Base-by-base conservation (phyloP, 306 rosid genomes). In the Prosopis cineraria region DNA sequence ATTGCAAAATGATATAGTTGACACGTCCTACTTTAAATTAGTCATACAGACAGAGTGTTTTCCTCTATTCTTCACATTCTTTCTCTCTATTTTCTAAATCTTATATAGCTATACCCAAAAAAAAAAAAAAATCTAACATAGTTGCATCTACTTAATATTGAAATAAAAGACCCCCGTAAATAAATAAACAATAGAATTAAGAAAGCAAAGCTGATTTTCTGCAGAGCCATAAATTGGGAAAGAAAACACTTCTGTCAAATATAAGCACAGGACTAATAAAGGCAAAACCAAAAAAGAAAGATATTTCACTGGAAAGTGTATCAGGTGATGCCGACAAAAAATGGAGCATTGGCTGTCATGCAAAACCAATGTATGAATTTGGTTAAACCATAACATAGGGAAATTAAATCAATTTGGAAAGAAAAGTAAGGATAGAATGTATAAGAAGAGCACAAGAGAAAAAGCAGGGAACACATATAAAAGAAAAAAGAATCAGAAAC, bases 291-390 rank as follows among this genome's bases (percentile, higher is more conserved):
- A 24, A 76, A 50, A 0, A 4, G 33, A 75, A 60, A 25, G 67
- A 48, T 0, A 34, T 25, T 52, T 27, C 24, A 33, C 29, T 5
- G 33, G 14, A 53, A 13, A 36, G 36, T 59, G 16, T 43, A 34
- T 62, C 50, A 70, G 34, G 56, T 70, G 40, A 58, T 45, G 53
- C 64, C 48, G n/a, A 55, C 37, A 29, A 68, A 53, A 70, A 55
- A 20, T 3, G 24, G 31, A 67, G 40, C 52, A 14, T 48, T 58
- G 75, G 75, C 43, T 33, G 66, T 74, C 75, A 29, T 67, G 74
- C n/a, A 31, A 67, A 30, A 66, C 19, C 41, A 73, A 67, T 17
- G 7, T 17, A 40, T 24, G 70, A 62, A 58, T 74, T 72, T n/a
- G 59, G 48, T 10, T 60, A 60, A 79, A 43, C 59, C 34, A 13